A percentile compares a stretch with the other conserved stretches of the same genome.
Evolutionary conservation across 495 filamentous ascomycete species (phyloP).

Genomic region (Thermochaetoides thermophila): DNA sequence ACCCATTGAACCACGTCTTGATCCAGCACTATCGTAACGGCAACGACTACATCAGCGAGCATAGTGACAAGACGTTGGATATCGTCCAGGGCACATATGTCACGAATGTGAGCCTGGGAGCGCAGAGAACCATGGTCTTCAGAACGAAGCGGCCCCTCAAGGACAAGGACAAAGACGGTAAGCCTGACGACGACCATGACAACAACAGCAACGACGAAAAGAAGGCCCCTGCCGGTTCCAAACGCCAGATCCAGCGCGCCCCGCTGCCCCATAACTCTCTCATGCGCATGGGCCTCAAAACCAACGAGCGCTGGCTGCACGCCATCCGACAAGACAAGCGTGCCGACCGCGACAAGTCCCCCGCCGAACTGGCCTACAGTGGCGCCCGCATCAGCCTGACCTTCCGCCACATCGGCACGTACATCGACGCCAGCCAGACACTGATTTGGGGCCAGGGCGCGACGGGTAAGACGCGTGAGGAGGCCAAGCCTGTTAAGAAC

Average conservation of each 20-base stretch:
- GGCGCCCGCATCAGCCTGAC: slow-evolving; percentile 84
- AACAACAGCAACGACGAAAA: background rate
- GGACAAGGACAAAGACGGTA: slow-evolving; percentile 7
- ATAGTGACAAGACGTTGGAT: slow-evolving; percentile 93
- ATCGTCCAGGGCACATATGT: slow-evolving; percentile 69
- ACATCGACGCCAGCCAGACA: slow-evolving; percentile 43
- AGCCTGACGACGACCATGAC: background rate
- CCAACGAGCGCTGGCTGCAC: slow-evolving; percentile 82
- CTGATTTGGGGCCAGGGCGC: slow-evolving; percentile 91
- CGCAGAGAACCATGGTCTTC: slow-evolving; percentile 79
- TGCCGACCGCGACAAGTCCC: slow-evolving; percentile 42
- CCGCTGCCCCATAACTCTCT: slow-evolving; percentile 78
- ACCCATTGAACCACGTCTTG: slow-evolving; percentile 80
- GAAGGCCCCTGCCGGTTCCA: slow-evolving; percentile 1
- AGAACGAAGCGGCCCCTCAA: slow-evolving; percentile 55
- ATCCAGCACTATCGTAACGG: slow-evolving; percentile 88
- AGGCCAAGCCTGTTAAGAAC: slow-evolving; percentile 49
- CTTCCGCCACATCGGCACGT: slow-evolving; percentile 83
- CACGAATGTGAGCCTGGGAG: slow-evolving; percentile 85
- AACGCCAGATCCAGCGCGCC: slow-evolving; percentile 41
- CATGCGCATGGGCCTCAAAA: slow-evolving; percentile 63
- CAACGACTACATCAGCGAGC: slow-evolving; percentile 90
- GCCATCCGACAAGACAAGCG: slow-evolving; percentile 80
- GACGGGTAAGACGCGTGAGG: slow-evolving; percentile 41
- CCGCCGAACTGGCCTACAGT: slow-evolving; percentile 52